Conservation (phyloP, 306 rosid species). For the Alnus glutinosa region DNA sequence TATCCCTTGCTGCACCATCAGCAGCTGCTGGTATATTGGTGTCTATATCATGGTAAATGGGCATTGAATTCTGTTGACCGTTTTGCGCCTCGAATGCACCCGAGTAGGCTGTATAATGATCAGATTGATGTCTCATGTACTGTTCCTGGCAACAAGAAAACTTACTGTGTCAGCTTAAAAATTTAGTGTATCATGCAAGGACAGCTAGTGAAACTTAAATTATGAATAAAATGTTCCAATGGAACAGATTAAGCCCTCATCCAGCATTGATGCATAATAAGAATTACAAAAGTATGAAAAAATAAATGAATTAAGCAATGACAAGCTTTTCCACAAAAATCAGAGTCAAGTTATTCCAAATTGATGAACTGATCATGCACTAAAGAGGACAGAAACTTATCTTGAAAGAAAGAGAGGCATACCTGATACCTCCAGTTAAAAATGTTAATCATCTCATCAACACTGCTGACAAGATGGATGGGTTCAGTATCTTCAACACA, state of each 20-base stretch:
- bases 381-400: background rate
- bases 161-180: background rate
- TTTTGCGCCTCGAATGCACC: background rate
- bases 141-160: background rate
- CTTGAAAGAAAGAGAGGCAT: conserved; percentile 23
- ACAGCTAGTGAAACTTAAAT: background rate
- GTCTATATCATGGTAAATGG: background rate
- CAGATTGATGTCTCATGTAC: background rate
- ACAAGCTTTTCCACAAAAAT: background rate
- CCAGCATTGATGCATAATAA: background rate
- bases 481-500: conserved; percentile 65
- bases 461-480: conserved; percentile 69
- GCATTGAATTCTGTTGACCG: background rate
- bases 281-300: too few species aligned
- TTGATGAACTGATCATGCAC: background rate
- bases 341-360: background rate
- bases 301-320: background rate
- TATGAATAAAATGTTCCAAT: background rate
- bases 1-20: background rate
- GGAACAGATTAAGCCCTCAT: background rate
- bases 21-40: background rate
- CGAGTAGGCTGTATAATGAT: background rate
- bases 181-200: background rate
- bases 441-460: conserved; percentile 79
- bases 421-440: conserved; percentile 75